These are phyloP conservation scores for Henningerozyma blattae DNA, from an alignment of 805 yeast species.

Conservation along the genomic window DNA sequence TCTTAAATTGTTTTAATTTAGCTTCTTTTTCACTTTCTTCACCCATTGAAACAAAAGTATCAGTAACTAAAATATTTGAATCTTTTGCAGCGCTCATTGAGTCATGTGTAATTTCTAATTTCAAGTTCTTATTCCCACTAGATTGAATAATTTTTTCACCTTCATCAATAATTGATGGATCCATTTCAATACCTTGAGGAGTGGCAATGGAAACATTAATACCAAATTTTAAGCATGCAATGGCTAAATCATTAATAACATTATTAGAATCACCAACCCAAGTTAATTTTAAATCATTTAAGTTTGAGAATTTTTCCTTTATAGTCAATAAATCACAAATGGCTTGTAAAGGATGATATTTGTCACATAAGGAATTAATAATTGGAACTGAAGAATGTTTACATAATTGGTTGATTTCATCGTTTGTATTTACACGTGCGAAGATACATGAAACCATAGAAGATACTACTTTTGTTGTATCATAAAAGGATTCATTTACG, in stretches of 20 bases:
- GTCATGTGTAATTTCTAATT: slow-evolving; percentile 51
- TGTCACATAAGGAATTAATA: slow-evolving; percentile 87
- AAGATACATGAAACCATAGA: slow-evolving; percentile 96
- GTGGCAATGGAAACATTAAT: slow-evolving; percentile 33
- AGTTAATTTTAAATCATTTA: slow-evolving; percentile 54
- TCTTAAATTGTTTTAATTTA: slow-evolving; percentile 70
- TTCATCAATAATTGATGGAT: slow-evolving; percentile 36
- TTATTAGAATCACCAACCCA: slow-evolving; percentile 98
- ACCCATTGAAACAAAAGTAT: slow-evolving; percentile 97
- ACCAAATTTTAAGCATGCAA: slow-evolving; percentile 78
- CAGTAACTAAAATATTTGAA: slow-evolving; percentile 84
- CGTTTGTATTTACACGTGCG: slow-evolving; percentile 86
- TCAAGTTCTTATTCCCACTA: slow-evolving; percentile 29
- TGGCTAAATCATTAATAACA: slow-evolving; percentile 84
- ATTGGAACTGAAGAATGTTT: slow-evolving; percentile 80
- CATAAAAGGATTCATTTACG: slow-evolving; percentile 83
- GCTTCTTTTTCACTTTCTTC: slow-evolving; percentile 69
- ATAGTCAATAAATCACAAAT: slow-evolving; percentile 84
- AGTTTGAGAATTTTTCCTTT: slow-evolving; percentile 55
- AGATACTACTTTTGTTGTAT: slow-evolving; percentile 78
- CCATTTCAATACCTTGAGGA: slow-evolving; percentile 31
- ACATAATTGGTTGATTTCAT: slow-evolving; percentile 68
- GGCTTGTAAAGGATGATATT: slow-evolving; percentile 90
- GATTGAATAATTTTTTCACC: slow-evolving; percentile 43
- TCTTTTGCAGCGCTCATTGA: slow-evolving; percentile 61